These are phyloP conservation scores for Anthoceros angustus DNA, from an alignment of 225 moss, liverwort and hornwort species.

Conservation along the genomic window DNA sequence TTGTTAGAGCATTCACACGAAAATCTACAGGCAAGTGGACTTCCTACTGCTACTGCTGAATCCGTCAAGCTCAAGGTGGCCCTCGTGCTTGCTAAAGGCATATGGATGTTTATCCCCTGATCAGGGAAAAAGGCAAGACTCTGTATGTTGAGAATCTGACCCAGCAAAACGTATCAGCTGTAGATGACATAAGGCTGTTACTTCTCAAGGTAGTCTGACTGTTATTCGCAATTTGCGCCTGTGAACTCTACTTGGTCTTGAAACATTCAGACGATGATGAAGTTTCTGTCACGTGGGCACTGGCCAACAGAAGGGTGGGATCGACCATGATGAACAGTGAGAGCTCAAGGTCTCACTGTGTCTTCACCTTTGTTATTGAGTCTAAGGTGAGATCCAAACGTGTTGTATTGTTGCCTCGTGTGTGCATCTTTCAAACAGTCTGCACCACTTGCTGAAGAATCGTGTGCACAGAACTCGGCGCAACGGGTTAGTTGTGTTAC, in stretches of 20 bases:
- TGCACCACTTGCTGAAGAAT: neutral
- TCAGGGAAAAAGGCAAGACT: slow-evolving; percentile 75
- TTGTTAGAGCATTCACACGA: slow-evolving; percentile 56
- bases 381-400: neutral
- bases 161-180: slow-evolving; percentile 68
- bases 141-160: slow-evolving; percentile 75
- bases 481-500: slow-evolving; percentile 54
- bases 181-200: slow-evolving; percentile 64
- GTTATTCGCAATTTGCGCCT: neutral
- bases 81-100: neutral
- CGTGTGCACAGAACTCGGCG: slow-evolving; percentile 33
- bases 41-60: too few relatives aligned
- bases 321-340: slow-evolving; percentile 7
- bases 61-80: neutral
- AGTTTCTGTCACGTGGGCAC: slow-evolving; percentile 21
- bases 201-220: slow-evolving; percentile 44
- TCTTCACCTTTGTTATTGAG: slow-evolving; percentile 8
- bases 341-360: slow-evolving; percentile 8
- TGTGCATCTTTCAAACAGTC: neutral
- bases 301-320: slow-evolving; percentile 32
- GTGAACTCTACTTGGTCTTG: neutral
- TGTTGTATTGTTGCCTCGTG: neutral
- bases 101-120: slow-evolving; percentile 21
- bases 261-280: neutral
- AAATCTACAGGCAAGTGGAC: slow-evolving; percentile 32